Conservation (phyloP, 2,329 filamentous ascomycete species). For the Bipolaris oryzae region DNA sequence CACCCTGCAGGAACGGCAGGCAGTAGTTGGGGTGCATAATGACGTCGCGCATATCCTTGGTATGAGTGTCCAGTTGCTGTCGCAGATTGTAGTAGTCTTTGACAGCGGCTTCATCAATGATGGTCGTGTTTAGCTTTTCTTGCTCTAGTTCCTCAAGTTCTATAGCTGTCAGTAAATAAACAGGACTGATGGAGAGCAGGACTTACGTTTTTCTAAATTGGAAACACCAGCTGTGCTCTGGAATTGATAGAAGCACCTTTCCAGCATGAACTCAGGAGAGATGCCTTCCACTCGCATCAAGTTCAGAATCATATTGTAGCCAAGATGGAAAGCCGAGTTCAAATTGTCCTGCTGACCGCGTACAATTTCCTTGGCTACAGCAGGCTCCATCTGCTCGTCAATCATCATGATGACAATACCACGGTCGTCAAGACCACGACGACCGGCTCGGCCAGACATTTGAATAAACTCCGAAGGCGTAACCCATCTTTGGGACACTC, state of each 20-base stretch:
- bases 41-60: constrained; percentile 86
- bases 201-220: constrained; percentile 71
- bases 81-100: constrained; percentile 93
- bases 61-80: constrained; percentile 81
- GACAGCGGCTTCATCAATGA: constrained; percentile 84
- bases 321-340: constrained; percentile 95
- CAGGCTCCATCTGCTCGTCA: constrained; percentile 92
- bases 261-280: constrained; percentile 98
- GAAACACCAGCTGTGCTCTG: constrained; percentile 92
- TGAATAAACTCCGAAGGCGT: constrained; percentile 97
- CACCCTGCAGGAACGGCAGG: constrained; percentile 80
- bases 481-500: constrained; percentile 77
- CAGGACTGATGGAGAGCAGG: neutral
- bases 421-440: constrained; percentile 94
- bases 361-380: constrained; percentile 92
- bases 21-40: constrained; percentile 92
- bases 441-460: constrained; percentile 96
- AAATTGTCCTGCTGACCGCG: constrained; percentile 95
- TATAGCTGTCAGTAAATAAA: constrained; percentile 27
- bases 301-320: constrained; percentile 99
- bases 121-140: constrained; percentile 73
- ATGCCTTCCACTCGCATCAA: constrained; percentile 98
- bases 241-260: constrained; percentile 97
- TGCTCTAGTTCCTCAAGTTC: constrained; percentile 79
- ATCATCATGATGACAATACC: constrained; percentile 99